A percentile compares a stretch with the other conserved stretches of the same genome.
These are phyloP conservation scores for Phaeosphaeriaceae sp. DNA, from an alignment of 2,329 filamentous ascomycete species.

Conservation along the genomic window DNA sequence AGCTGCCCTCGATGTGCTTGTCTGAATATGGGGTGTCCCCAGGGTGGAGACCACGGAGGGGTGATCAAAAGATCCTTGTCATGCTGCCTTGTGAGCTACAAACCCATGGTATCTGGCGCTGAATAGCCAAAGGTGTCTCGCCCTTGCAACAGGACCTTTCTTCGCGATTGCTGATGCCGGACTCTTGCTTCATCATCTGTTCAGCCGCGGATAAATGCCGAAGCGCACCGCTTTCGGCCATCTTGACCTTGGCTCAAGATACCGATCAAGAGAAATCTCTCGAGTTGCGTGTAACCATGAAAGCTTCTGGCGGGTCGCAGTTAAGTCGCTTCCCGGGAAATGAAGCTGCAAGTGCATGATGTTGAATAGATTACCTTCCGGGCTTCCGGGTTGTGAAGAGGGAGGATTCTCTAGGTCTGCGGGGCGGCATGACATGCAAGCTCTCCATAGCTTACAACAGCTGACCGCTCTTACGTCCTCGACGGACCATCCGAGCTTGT, in stretches of 20 bases:
- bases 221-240: background rate
- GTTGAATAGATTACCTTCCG: background rate
- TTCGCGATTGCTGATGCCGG: background rate
- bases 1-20: background rate
- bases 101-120: background rate
- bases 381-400: background rate
- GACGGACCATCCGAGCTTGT: background rate
- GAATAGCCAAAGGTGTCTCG: background rate
- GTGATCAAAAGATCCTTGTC: background rate
- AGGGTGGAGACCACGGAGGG: background rate
- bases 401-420: background rate
- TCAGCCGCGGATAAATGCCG: constrained; percentile 4
- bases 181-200: background rate
- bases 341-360: background rate
- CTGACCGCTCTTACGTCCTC: constrained; percentile 5
- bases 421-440: constrained; percentile 6
- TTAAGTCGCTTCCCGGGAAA: background rate
- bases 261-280: background rate
- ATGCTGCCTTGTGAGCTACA: background rate
- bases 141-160: background rate
- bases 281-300: background rate
- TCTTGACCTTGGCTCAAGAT: background rate
- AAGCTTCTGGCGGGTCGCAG: background rate
- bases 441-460: constrained; percentile 1
- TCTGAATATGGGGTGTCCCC: background rate